These are phyloP conservation scores for Bipolaris zeicola DNA, from an alignment of 2,329 filamentous ascomycete genomes.

Conservation along the genomic window DNA sequence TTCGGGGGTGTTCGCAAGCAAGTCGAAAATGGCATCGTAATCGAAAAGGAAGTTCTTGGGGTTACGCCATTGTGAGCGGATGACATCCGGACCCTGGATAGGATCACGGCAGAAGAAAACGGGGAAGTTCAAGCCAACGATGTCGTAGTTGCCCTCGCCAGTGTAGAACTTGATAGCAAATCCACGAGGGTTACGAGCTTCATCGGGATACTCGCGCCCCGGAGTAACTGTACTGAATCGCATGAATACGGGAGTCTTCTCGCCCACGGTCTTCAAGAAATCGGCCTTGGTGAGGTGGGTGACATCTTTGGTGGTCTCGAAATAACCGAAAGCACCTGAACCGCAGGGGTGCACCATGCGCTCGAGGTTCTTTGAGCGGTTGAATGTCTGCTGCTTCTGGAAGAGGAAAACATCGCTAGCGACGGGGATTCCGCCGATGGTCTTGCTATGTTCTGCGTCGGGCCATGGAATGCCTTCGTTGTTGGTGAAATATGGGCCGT, in stretches of 20 bases:
- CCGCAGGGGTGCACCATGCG: constrained; percentile 52
- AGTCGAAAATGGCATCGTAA: constrained; percentile 56
- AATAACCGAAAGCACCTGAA: constrained; percentile 55
- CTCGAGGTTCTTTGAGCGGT: constrained; percentile 59
- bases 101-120: constrained; percentile 59
- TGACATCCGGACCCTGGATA: constrained; percentile 56
- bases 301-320: constrained; percentile 53
- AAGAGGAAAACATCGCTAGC: constrained; percentile 59
- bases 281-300: constrained; percentile 49
- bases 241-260: constrained; percentile 53
- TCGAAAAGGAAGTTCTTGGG: constrained; percentile 58
- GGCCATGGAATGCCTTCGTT: constrained; percentile 61
- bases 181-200: constrained; percentile 55
- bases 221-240: constrained; percentile 55
- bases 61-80: constrained; percentile 55
- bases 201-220: constrained; percentile 53
- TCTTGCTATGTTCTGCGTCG: constrained; percentile 60
- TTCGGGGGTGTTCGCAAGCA: constrained; percentile 57
- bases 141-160: constrained; percentile 56
- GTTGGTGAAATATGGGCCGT: constrained; percentile 60
- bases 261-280: constrained; percentile 49
- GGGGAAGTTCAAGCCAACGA: constrained; percentile 56
- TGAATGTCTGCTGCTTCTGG: constrained; percentile 63
- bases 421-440: constrained; percentile 58
- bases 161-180: constrained; percentile 60